Evolutionary conservation across 306 rosid species (phyloP).

Genomic region (Medicago lupulina): DNA sequence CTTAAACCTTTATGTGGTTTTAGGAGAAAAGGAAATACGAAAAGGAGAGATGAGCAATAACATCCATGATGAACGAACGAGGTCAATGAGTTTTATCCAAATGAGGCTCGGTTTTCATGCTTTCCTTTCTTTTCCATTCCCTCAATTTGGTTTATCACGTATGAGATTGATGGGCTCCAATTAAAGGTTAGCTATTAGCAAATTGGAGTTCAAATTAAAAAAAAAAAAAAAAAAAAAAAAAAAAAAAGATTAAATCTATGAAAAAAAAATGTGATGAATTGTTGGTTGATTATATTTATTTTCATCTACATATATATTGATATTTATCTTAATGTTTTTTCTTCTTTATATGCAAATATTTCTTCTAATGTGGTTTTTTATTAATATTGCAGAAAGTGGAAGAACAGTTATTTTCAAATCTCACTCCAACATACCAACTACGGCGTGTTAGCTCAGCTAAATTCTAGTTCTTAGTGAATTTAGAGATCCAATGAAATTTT

Average conservation of each 20-base stretch:
- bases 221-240: too few species aligned
- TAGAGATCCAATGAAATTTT: neutral
- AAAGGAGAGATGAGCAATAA: neutral
- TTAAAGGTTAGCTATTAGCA: neutral
- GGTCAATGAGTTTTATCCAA: neutral
- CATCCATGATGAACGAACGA: neutral
- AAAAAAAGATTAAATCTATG: too few species aligned
- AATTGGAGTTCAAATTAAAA: neutral
- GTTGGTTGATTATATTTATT: neutral
- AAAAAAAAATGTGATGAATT: neutral
- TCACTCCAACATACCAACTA: constrained; percentile 44
- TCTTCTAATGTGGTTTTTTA: neutral
- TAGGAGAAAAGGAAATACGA: neutral
- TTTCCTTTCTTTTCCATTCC: neutral
- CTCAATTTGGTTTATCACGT: neutral
- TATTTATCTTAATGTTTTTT: neutral
- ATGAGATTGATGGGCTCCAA: neutral
- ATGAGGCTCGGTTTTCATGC: neutral
- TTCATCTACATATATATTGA: neutral
- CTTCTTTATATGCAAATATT: neutral
- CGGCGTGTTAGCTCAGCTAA: constrained; percentile 45
- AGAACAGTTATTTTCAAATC: constrained; percentile 24
- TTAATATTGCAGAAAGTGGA: constrained; percentile 56
- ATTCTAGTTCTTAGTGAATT: constrained; percentile 35
- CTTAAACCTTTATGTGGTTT: neutral